Conservation (phyloP, 208 protist species). For the Trypanosomatidae sp. region DNA sequence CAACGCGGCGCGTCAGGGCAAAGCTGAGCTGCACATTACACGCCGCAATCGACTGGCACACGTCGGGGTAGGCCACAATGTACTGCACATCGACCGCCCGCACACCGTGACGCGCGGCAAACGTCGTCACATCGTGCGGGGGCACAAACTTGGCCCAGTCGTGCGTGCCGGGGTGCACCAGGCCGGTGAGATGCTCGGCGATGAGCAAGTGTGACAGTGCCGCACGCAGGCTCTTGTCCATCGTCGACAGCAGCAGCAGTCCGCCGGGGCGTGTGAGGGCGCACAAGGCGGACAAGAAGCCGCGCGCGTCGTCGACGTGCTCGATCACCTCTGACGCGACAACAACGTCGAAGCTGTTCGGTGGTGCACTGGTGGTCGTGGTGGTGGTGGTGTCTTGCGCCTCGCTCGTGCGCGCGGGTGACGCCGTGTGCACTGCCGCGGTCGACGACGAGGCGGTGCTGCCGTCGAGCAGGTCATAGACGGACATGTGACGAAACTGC, state of each 20-base stretch:
- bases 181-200: constrained; percentile 75
- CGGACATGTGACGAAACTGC: constrained; percentile 14
- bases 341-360: constrained; percentile 75
- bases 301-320: constrained; percentile 79
- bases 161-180: constrained; percentile 82
- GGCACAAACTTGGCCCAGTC: constrained; percentile 88
- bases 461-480: constrained; percentile 54
- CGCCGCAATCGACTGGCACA: constrained; percentile 34
- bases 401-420: not conserved
- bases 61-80: constrained; percentile 50
- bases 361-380: too few species aligned
- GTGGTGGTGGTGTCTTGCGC: too few species aligned
- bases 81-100: constrained; percentile 50
- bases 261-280: constrained; percentile 77
- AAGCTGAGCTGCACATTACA: constrained; percentile 59
- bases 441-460: too few species aligned
- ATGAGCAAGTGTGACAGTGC: constrained; percentile 62
- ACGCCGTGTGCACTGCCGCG: too few species aligned
- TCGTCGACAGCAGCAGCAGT: constrained; percentile 84
- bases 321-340: constrained; percentile 89
- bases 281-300: constrained; percentile 71
- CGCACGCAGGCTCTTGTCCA: constrained; percentile 79
- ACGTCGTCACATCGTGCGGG: constrained; percentile 52
- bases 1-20: constrained; percentile 23
- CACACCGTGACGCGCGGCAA: constrained; percentile 26